Base-by-base conservation (phyloP, 2,329 filamentous ascomycete species). In the Sporothrix globosa region DNA sequence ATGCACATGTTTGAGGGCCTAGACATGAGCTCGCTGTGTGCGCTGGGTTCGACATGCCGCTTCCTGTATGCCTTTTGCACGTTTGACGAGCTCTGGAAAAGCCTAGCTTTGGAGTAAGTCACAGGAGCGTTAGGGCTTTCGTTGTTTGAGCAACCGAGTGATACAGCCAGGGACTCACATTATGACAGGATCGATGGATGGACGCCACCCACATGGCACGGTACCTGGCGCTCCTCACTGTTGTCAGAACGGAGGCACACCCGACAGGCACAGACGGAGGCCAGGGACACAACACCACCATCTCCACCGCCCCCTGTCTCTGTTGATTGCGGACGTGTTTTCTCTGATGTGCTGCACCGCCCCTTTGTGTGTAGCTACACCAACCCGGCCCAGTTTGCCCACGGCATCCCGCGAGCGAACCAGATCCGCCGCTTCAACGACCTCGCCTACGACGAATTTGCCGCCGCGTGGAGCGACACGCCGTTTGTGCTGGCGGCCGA, bases 301-400 rank as follows among this genome's bases (percentile, higher is more conserved):
- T 27, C 54, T 17, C 41, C 68, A 14, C 53, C 66, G 1, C 56
- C 71, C 0, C 6, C 86, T 63, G 84, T 88, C 50, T 83, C 80
- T 14, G 82, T 97, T 48, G 86, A 91, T 75, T 97, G 94, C 80
- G 85, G 85, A 67, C 88, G 89, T 75, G 88, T 98, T 67, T 98
- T 92, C 79, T 97, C 95, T 17, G 95, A 99, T 80, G 89, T 92
- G 9, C 85, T 98, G 30, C 92, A 97, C 79, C 88, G 94, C 11
- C 95, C 95, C 0, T 98, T 96, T 79, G 90, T 92, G 74, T 98
- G 95, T 82, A 91, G 92, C 60, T 88, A 97, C 77, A 89, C 93
- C 39, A 80, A 86, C 1, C 81, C 97, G 53, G 79, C 82, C 7
- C 86, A 87, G 2, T 97, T 90, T 78, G 85, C 88, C 10, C 83